Conservation (phyloP, 805 yeast species). For the Diddensiella transvaalensis region DNA sequence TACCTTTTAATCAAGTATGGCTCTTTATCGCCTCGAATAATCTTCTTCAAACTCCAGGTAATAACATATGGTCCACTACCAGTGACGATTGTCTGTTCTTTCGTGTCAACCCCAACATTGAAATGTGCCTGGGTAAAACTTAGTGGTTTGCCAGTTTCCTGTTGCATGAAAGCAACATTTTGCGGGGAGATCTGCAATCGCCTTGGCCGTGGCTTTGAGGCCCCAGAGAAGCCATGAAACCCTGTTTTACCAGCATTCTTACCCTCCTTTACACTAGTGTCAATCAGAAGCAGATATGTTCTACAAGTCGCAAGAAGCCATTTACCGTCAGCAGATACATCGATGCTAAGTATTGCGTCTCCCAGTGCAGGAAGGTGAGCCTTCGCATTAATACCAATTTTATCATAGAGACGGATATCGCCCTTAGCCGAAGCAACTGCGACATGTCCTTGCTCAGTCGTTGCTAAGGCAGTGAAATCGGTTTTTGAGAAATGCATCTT, state of each 20-base stretch:
- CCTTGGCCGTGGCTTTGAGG: conserved; percentile 64
- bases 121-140: conserved; percentile 71
- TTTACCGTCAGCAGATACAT: conserved; percentile 72
- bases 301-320: conserved; percentile 80
- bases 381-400: conserved; percentile 71
- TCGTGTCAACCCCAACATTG: conserved; percentile 62
- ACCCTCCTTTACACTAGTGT: conserved; percentile 60
- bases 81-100: conserved; percentile 69
- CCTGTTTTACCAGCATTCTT: conserved; percentile 59
- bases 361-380: conserved; percentile 80
- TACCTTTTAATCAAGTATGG: conserved; percentile 66
- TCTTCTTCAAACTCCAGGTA: conserved; percentile 68
- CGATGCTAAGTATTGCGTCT: conserved; percentile 63
- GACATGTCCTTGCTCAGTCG: conserved; percentile 69
- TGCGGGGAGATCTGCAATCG: conserved; percentile 67
- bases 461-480: conserved; percentile 54
- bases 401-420: conserved; percentile 69
- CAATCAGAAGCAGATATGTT: conserved; percentile 66
- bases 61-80: conserved; percentile 80
- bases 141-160: conserved; percentile 46
- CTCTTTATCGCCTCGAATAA: conserved; percentile 49
- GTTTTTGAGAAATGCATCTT: conserved; percentile 54
- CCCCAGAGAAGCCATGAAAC: conserved; percentile 63
- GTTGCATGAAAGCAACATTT: conserved; percentile 60
- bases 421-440: conserved; percentile 78